These are phyloP conservation scores for Kurtzmaniella cleridarum DNA, from an alignment of 805 yeast genomes.

Conservation along the genomic window DNA sequence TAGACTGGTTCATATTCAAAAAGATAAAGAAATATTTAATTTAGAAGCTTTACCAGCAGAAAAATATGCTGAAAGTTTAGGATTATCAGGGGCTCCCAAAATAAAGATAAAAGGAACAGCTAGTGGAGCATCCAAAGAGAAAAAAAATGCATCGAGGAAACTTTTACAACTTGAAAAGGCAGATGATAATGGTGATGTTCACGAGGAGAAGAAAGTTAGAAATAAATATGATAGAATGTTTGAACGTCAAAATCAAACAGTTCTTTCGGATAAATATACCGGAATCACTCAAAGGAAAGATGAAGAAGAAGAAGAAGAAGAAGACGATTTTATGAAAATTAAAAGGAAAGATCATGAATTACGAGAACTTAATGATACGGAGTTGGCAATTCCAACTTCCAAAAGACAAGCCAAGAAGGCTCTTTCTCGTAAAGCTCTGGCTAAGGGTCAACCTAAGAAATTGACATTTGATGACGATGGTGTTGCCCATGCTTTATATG, in stretches of 20 bases:
- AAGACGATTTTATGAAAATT: constrained; percentile 74
- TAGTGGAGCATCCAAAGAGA: constrained; percentile 53
- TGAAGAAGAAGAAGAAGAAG: constrained; percentile 44
- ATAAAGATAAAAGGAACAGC: constrained; percentile 56
- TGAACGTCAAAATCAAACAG: constrained; percentile 89
- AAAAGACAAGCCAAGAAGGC: constrained; percentile 84
- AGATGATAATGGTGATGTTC: constrained; percentile 54
- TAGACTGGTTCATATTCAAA: constrained; percentile 78
- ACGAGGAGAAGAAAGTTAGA: constrained; percentile 45
- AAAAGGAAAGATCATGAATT: constrained; percentile 74
- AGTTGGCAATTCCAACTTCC: constrained; percentile 60
- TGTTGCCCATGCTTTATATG: constrained; percentile 83
- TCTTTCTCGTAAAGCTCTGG: constrained; percentile 72
- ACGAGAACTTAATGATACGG: constrained; percentile 59
- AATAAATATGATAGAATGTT: constrained; percentile 95
- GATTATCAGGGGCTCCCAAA: constrained; percentile 94
- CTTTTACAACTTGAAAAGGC: constrained; percentile 50
- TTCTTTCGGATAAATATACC: constrained; percentile 80
- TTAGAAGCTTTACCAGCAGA: constrained; percentile 74
- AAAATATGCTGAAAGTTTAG: constrained; percentile 79
- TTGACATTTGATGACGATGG: constrained; percentile 93
- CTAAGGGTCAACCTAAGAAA: constrained; percentile 68
- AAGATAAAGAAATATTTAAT: constrained; percentile 81
- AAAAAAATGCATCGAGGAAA: constrained; percentile 78
- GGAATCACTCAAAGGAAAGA: constrained; percentile 27